Conservation (phyloP, 2,329 filamentous ascomycete species). For the Cladophialophora immunda region DNA sequence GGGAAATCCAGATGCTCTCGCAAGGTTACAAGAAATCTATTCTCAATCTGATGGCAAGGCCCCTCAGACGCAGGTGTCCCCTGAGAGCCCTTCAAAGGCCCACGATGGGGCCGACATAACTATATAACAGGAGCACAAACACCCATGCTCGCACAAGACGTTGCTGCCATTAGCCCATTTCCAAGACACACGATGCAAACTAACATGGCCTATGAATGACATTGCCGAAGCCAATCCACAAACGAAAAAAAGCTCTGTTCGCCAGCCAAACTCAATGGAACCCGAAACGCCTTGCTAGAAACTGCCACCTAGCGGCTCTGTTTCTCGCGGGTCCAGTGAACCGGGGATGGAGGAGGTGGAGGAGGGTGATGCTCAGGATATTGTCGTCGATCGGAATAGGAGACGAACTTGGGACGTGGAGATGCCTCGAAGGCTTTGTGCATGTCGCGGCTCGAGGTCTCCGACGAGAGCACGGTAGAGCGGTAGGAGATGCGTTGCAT, state of each 20-base stretch:
- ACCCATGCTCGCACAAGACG: conserved; percentile 15
- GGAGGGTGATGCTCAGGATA: conserved; percentile 36
- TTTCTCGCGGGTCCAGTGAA: conserved; percentile 37
- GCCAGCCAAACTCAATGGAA: conserved; percentile 8
- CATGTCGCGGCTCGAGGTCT: conserved; percentile 50
- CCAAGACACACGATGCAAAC: conserved; percentile 8
- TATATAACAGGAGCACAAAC: conserved; percentile 25
- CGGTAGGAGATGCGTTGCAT: conserved; percentile 40
- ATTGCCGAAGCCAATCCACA: conserved; percentile 25
- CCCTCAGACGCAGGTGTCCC: conserved; percentile 6
- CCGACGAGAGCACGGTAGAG: conserved; percentile 39
- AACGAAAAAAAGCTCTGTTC: conserved; percentile 16
- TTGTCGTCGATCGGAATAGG: conserved; percentile 39
- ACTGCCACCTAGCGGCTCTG: conserved; percentile 21
- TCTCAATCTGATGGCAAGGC: conserved; percentile 34
- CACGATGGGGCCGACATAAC: conserved; percentile 7
- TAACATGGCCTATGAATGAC: conserved; percentile 20
- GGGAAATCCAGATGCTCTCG: conserved; percentile 49
- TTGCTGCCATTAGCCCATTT: conserved; percentile 5
- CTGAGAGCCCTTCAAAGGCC: background rate
- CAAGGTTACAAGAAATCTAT: conserved; percentile 50
- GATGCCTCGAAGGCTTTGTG: conserved; percentile 50
- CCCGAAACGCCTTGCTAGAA: conserved; percentile 14
- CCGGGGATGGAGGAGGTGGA: conserved; percentile 39
- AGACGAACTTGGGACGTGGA: conserved; percentile 46